Evolutionary conservation across 1,284 basidiomycete species (phyloP).

Genomic region (Serendipita sp.): DNA sequence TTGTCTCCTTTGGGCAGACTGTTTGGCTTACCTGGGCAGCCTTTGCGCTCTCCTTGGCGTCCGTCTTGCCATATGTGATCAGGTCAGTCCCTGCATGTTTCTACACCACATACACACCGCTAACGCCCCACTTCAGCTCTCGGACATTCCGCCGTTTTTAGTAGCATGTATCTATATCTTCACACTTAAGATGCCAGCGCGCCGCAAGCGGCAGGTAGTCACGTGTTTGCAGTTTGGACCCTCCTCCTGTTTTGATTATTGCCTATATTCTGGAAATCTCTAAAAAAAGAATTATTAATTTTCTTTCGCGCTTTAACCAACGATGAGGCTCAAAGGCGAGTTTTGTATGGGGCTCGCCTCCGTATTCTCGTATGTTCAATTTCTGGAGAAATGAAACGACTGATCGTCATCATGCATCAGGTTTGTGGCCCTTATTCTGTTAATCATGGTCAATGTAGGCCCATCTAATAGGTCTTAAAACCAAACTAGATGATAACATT

Average conservation of each 20-base stretch:
- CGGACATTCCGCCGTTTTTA: constrained; percentile 5
- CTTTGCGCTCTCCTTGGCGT: constrained; percentile 5
- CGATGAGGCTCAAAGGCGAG: constrained; percentile 31
- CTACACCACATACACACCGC: background rate
- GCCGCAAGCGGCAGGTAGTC: background rate
- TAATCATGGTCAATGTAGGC: constrained; percentile 67
- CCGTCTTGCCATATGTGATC: constrained; percentile 8
- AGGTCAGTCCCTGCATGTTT: background rate
- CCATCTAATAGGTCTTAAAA: constrained; percentile 11
- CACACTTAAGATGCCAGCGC: background rate
- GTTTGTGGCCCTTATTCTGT: constrained; percentile 46
- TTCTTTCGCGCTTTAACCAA: too few species aligned
- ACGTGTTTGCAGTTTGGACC: constrained; percentile 4
- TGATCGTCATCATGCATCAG: constrained; percentile 23
- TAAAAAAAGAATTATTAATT: too few species aligned
- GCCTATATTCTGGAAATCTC: too few species aligned
- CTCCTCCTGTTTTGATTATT: background rate
- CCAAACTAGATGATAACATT: constrained; percentile 4
- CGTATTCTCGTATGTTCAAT: constrained; percentile 45
- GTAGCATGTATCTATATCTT: background rate
- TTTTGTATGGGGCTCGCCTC: constrained; percentile 53
- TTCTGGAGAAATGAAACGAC: background rate
- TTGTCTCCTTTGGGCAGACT: background rate
- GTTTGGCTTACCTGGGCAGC: constrained; percentile 9
- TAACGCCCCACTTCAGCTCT: background rate